Conservation (phyloP, 2,329 filamentous ascomycete genomes). For the Xylaria digitata region DNA sequence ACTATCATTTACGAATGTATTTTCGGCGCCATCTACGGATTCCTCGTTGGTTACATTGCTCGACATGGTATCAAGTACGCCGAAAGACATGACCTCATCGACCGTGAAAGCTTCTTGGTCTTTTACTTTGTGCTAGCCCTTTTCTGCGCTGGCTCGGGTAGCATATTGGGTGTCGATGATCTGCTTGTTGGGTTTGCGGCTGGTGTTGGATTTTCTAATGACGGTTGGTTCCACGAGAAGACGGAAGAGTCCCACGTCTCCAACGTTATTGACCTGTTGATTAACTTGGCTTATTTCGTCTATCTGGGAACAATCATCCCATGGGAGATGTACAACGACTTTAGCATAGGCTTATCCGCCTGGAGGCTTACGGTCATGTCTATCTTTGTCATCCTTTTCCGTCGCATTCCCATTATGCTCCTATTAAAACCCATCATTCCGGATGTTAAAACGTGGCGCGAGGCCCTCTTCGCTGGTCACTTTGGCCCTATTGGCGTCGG, state of each 20-base stretch:
- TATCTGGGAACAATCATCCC: conserved; percentile 98
- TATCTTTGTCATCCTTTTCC: conserved; percentile 94
- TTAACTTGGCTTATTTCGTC: conserved; percentile 98
- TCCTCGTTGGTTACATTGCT: conserved; percentile 86
- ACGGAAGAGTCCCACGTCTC: conserved; percentile 98
- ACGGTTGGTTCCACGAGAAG: conserved; percentile 98
- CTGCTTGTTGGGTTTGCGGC: conserved; percentile 93
- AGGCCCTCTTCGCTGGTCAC: conserved; percentile 95
- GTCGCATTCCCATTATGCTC: conserved; percentile 95
- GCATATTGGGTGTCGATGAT: conserved; percentile 91
- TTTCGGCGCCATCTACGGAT: conserved; percentile 90
- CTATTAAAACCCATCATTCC: conserved; percentile 90
- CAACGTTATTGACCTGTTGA: conserved; percentile 96
- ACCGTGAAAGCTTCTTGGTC: conserved; percentile 95
- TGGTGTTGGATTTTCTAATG: conserved; percentile 98
- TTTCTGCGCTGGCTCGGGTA: conserved; percentile 94
- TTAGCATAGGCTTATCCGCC: conserved; percentile 77
- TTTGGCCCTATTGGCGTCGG: conserved; percentile 98
- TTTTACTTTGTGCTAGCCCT: conserved; percentile 98
- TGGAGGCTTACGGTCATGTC: conserved; percentile 95
- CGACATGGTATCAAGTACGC: conserved; percentile 90
- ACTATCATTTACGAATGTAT: conserved; percentile 96
- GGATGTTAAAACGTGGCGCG: conserved; percentile 97
- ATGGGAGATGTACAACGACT: conserved; percentile 89
- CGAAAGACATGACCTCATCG: conserved; percentile 86